These are phyloP conservation scores for Cairneyella variabilis DNA, from an alignment of 495 filamentous ascomycete species.

Conservation along the genomic window DNA sequence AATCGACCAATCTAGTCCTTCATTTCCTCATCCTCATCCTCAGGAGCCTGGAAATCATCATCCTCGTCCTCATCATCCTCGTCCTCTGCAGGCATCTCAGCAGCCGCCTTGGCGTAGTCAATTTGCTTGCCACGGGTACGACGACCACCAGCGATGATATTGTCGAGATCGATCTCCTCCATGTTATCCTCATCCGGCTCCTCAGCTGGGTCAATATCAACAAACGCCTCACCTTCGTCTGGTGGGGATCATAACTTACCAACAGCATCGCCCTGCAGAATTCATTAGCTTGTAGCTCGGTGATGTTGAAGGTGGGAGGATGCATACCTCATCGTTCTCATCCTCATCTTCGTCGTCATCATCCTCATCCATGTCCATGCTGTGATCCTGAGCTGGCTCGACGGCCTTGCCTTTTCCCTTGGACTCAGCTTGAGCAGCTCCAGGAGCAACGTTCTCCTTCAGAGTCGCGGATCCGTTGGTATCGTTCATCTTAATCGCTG, in stretches of 20 bases:
- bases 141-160: conserved; percentile 74
- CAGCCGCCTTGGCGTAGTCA: conserved; percentile 78
- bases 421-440: neutral
- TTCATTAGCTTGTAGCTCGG: conserved; percentile 11
- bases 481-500: conserved; percentile 21
- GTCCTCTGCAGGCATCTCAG: conserved; percentile 61
- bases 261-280: conserved; percentile 13
- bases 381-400: conserved; percentile 49
- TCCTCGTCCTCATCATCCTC: conserved; percentile 80
- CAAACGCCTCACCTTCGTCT: neutral
- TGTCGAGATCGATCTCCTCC: conserved; percentile 82
- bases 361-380: conserved; percentile 57
- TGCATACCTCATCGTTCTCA: conserved; percentile 48
- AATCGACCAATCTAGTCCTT: conserved; percentile 12
- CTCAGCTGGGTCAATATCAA: conserved; percentile 43
- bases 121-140: conserved; percentile 80
- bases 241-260: conserved; percentile 16
- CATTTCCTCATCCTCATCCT: conserved; percentile 25
- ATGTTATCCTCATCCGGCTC: conserved; percentile 79
- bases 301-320: neutral
- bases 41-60: conserved; percentile 19
- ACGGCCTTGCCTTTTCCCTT: conserved; percentile 46
- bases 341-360: conserved; percentile 64
- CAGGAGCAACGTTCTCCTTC: conserved; percentile 1
- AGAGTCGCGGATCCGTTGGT: conserved; percentile 15